Evolutionary conservation across 1,284 basidiomycete species (phyloP), one percentile per base, ranked within the genome.

Genomic region (Cryptococcus sp.): DNA sequence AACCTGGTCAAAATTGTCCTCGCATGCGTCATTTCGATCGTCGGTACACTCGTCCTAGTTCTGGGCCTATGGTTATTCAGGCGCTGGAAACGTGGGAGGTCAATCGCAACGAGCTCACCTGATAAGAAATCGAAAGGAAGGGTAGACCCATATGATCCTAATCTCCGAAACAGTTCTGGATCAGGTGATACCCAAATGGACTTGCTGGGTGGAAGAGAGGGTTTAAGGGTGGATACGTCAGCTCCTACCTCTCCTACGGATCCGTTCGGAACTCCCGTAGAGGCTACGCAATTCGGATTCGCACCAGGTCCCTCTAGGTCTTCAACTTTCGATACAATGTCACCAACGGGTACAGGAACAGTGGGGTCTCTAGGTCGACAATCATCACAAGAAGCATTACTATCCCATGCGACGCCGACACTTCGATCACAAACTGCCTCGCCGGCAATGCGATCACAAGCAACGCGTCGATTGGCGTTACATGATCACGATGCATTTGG

Each of bases 1-100:
- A 46, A 42, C 18, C 22, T 42, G n/a, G 42, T 24, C 25, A 61
- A 54, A 18, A 64, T 60, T 2, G 49, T 88, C 84, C 25, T 85
- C 83, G 60, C 67, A 14, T 62, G 62, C 82, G 53, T 84, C 82
- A 55, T 87, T 83, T 63, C 66, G 31, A 54, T 69, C 46, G 23
- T 70, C 39, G 62, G 59, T 31, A 66, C 69, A 16, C 55, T 75
- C 50, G 31, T 70, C 49, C 41, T 76, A 61, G 59, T 74, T 53
- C 51, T 64, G 41, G 7, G 79, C 77, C 21, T 77, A 72, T 55
- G 74, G 70, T 39, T 73, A 62, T 56, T 73, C 63, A 46, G 67
- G 54, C 52, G 70, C 57, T 46, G 74, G 57, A 53, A 60, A 7
- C 42, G 46, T 1, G 44, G 62, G n/a, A 54, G 62, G n/a, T 34